Evolutionary conservation across 495 filamentous ascomycete genomes (phyloP).

Genomic region (Immersiella caudata): DNA sequence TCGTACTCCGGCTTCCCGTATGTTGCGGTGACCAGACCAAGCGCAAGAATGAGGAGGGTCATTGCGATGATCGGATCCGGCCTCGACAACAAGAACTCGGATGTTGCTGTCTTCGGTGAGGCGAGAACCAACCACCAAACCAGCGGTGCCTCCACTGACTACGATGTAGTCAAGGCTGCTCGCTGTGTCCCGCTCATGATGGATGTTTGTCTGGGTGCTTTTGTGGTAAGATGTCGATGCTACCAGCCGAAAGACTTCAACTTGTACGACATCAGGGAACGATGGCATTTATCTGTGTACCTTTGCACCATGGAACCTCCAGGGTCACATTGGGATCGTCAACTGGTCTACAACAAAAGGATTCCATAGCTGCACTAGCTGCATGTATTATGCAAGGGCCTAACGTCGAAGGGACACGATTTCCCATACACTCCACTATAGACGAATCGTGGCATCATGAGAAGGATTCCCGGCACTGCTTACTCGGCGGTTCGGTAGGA

Average conservation of each 20-base stretch:
- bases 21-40: slow-evolving; percentile 47
- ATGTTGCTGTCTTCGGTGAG: not conserved
- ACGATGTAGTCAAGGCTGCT: not conserved
- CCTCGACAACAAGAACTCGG: slow-evolving; percentile 44
- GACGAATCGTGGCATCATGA: no score
- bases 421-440: not conserved
- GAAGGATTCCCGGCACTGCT: no score
- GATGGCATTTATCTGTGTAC: not conserved
- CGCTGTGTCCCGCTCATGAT: not conserved
- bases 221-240: not conserved
- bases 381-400: not conserved
- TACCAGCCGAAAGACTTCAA: not conserved
- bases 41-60: slow-evolving; percentile 53
- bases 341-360: not conserved
- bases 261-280: not conserved
- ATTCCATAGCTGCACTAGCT: not conserved
- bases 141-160: not conserved
- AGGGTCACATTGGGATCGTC: not conserved
- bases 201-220: not conserved
- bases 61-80: slow-evolving; percentile 51
- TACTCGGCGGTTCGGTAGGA: not conserved
- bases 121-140: not conserved
- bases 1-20: slow-evolving; percentile 56
- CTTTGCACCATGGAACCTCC: not conserved
- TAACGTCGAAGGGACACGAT: not conserved